These are phyloP conservation scores for Rostrohypoxylon terebratum DNA, from an alignment of 495 filamentous ascomycete species.

Conservation along the genomic window DNA sequence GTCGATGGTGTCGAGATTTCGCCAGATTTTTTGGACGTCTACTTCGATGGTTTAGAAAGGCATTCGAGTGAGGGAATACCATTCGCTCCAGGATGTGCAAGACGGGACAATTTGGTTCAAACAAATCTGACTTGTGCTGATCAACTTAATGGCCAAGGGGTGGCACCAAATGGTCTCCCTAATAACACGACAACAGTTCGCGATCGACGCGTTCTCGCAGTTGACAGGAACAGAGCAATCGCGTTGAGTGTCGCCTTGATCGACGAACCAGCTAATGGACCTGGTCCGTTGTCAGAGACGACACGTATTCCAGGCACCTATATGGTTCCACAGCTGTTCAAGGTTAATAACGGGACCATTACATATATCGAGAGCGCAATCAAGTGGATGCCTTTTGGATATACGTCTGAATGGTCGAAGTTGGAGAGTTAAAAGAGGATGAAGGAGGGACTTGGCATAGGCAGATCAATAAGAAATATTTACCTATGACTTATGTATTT, in stretches of 20 bases:
- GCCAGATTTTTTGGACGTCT: slow-evolving; percentile 15
- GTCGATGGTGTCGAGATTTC: slow-evolving; percentile 13
- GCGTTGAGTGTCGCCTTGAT: slow-evolving; percentile 38
- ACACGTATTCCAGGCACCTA: slow-evolving; percentile 40
- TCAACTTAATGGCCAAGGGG: slow-evolving; percentile 39
- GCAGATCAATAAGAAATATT: background rate
- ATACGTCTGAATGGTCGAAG: slow-evolving; percentile 37
- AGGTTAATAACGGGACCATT: slow-evolving; percentile 35
- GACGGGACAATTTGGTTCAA: slow-evolving; percentile 40
- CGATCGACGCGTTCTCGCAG: slow-evolving; percentile 37
- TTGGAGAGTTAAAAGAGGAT: background rate
- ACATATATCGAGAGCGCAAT: slow-evolving; percentile 40
- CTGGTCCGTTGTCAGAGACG: slow-evolving; percentile 27
- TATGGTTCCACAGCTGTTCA: slow-evolving; percentile 43
- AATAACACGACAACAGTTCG: slow-evolving; percentile 38
- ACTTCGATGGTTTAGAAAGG: slow-evolving; percentile 41
- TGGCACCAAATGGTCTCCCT: slow-evolving; percentile 39
- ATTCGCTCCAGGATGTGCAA: slow-evolving; percentile 29
- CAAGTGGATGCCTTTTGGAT: slow-evolving; percentile 47
- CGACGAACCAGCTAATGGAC: slow-evolving; percentile 41
- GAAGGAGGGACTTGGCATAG: background rate
- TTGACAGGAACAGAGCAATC: slow-evolving; percentile 27
- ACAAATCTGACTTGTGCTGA: slow-evolving; percentile 37
- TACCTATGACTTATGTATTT: background rate
- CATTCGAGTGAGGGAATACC: slow-evolving; percentile 42